Base-by-base conservation (phyloP, 2,329 filamentous ascomycete species). In the Trichoderma koningii region DNA sequence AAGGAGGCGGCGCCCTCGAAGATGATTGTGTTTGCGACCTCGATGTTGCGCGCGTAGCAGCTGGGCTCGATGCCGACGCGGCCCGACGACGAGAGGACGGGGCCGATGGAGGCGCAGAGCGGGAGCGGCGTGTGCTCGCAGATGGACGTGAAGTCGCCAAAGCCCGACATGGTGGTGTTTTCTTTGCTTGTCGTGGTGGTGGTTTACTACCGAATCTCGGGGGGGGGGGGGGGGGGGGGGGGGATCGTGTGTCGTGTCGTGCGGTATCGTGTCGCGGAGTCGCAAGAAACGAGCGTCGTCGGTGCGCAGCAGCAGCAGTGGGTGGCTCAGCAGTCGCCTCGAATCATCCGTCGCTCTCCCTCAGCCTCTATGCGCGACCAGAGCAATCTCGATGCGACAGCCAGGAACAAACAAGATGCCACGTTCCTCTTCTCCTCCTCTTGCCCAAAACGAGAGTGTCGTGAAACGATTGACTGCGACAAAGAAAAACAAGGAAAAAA, bases 21-120 rank as follows among this genome's bases (percentile, higher is more conserved):
- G 74, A 99, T 99, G 80, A 98, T 94, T 47, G 95, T 99, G 80
- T 99, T 99, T 71, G 93, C 95, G 70, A 98, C 79, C 78, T 97
- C 93, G 77, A 99, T 94, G 73, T 95, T 96, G 66, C 95, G 89
- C 66, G 95, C 91, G 80, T 94, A 98, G 82, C 95, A 99, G 74
- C 88, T 87, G 65, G 95, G 88, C 76, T 97, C 89, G 69, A 97
- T 95, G 70, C 93, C 91, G 14, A 89, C 85, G 65, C 85, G 84
- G 70, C 83, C 85, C 23, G 87, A 85, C 69, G 92, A 87, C 41
- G 84, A 82, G 34, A 87, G 87, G 71, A 89, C 86, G 52, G 89
- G 85, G 19, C 95, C 95, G 70, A 99, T 86, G 64, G 93, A 85
- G 60, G 92, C 87, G 80, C 95, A 99, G 73, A 98, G 80, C 66